Evolutionary conservation across 2,329 filamentous ascomycete species (phyloP).

Genomic region (Capronia coronata): DNA sequence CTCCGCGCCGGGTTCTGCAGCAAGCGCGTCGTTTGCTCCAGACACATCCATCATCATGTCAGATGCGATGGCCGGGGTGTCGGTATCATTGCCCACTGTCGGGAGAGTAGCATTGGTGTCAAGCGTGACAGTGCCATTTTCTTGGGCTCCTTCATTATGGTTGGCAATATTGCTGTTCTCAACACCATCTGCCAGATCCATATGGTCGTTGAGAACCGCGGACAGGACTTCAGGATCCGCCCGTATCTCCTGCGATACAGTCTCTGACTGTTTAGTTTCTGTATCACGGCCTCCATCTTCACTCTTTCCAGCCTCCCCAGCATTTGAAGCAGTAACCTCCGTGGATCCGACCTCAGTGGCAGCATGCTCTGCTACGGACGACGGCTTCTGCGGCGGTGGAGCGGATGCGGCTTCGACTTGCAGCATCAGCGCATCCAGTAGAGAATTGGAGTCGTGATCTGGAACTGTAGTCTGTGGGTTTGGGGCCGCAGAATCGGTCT

Average conservation of each 20-base stretch:
- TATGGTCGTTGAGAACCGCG: neutral
- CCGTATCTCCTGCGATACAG: neutral
- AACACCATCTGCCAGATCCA: neutral
- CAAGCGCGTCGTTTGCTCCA: slow-evolving; percentile 3
- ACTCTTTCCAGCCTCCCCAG: neutral
- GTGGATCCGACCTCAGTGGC: neutral
- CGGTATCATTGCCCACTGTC: neutral
- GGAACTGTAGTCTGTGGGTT: neutral
- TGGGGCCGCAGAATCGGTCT: neutral
- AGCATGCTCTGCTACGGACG: neutral
- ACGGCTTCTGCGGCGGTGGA: neutral
- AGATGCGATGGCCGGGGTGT: neutral
- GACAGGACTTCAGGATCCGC: neutral
- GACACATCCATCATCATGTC: slow-evolving; percentile 5
- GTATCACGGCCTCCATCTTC: neutral
- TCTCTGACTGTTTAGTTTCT: neutral
- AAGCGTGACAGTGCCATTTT: neutral
- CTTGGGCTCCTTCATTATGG: neutral
- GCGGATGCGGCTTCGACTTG: slow-evolving; percentile 25
- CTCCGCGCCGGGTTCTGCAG: slow-evolving; percentile 39
- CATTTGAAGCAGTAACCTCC: neutral
- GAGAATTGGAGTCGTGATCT: slow-evolving; percentile 12
- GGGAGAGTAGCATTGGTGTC: slow-evolving; percentile 7
- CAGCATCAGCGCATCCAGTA: slow-evolving; percentile 26
- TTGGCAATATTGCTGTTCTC: neutral